These are phyloP conservation scores for Paramyrothecium sp. DNA, from an alignment of 2,329 filamentous ascomycete genomes.

Conservation along the genomic window DNA sequence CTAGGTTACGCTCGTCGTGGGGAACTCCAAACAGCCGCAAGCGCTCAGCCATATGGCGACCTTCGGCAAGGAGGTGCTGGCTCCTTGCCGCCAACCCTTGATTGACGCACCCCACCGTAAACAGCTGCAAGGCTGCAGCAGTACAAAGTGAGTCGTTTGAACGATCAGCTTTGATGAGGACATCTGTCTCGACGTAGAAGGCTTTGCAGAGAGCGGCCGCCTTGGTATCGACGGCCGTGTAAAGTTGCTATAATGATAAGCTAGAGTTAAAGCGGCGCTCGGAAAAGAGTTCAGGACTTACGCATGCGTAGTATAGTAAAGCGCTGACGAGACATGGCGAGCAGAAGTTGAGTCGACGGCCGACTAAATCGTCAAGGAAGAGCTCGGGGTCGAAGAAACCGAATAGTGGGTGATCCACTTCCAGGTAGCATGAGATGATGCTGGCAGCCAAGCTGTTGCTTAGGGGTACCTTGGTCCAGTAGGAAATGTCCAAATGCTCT, in stretches of 20 bases:
- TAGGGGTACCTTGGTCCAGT: slow-evolving; percentile 30
- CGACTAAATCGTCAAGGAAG: slow-evolving; percentile 28
- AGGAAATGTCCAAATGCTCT: slow-evolving; percentile 17
- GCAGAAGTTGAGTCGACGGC: slow-evolving; percentile 19
- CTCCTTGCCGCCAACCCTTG: not conserved
- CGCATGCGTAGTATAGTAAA: slow-evolving; percentile 29
- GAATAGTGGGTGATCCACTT: slow-evolving; percentile 31
- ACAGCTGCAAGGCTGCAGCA: slow-evolving; percentile 12
- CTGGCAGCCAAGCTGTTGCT: slow-evolving; percentile 24
- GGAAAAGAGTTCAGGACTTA: slow-evolving; percentile 9
- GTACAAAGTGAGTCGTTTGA: slow-evolving; percentile 11
- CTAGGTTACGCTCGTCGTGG: not conserved
- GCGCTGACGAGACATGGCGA: slow-evolving; percentile 29
- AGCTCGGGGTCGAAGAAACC: slow-evolving; percentile 31
- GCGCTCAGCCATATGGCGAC: slow-evolving; percentile 6
- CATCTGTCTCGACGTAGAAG: slow-evolving; percentile 9
- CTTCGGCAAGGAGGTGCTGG: slow-evolving; percentile 2
- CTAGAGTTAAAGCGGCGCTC: not conserved
- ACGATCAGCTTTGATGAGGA: slow-evolving; percentile 13
- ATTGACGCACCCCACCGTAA: slow-evolving; percentile 3
- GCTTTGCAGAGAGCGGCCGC: slow-evolving; percentile 3
- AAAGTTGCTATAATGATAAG: not conserved
- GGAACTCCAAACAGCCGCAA: slow-evolving; percentile 3
- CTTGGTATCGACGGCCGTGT: not conserved
- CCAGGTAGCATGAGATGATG: slow-evolving; percentile 28